Conservation (phyloP, 805 yeast species). For the Dipodascus geniculatus region DNA sequence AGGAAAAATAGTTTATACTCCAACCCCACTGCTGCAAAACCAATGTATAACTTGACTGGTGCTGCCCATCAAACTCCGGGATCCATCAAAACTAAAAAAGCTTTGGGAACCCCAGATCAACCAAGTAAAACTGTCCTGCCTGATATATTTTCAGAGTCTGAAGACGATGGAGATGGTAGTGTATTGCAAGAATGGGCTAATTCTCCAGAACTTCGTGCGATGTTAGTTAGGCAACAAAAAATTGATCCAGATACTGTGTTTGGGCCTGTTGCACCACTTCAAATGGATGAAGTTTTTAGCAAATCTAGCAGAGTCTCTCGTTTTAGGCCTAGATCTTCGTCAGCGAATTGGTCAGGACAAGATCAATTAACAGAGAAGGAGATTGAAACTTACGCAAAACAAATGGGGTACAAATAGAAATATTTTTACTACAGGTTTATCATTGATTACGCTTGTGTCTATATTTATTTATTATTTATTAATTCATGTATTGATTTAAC, state of each 20-base stretch:
- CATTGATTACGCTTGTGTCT: not conserved
- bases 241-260: constrained; percentile 59
- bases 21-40: not conserved
- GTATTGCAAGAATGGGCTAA: constrained; percentile 50
- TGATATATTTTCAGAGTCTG: constrained; percentile 31
- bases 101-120: not conserved
- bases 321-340: constrained; percentile 43
- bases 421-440: too few relatives aligned
- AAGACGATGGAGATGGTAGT: constrained; percentile 44
- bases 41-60: not conserved
- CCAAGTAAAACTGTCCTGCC: constrained; percentile 12
- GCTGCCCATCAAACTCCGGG: not conserved
- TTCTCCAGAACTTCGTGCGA: constrained; percentile 40
- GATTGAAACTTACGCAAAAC: constrained; percentile 34
- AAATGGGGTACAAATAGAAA: constrained; percentile 30
- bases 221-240: constrained; percentile 34
- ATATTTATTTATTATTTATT: too few relatives aligned
- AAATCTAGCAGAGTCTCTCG: constrained; percentile 30
- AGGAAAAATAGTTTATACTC: not conserved
- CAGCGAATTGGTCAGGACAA: constrained; percentile 37
- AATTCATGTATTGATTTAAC: not conserved
- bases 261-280: constrained; percentile 61
- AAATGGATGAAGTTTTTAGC: constrained; percentile 53
- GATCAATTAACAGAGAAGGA: constrained; percentile 37
- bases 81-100: not conserved